Percentiles rank a stretch among this genome's conserved stretches.
Conservation (phyloP, 345 rosid species). For the Populus tremula region DNA sequence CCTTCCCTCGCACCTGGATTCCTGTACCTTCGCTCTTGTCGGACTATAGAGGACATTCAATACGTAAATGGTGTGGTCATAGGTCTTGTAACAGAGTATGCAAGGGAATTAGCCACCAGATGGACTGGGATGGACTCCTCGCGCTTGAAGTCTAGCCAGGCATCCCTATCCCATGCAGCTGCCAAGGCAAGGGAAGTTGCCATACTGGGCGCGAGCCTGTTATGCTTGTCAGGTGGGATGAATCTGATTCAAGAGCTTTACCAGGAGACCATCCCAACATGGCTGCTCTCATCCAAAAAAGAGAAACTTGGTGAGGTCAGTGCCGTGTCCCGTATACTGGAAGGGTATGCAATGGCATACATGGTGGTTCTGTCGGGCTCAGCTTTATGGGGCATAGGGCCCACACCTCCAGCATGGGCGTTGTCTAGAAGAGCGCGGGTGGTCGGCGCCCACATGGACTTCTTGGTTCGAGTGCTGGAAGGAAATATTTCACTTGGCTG, state of each 20-base stretch:
- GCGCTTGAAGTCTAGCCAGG: conserved; percentile 42
- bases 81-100: conserved; percentile 47
- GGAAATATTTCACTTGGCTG: conserved; percentile 52
- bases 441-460: conserved; percentile 48
- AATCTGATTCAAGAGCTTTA: conserved; percentile 45
- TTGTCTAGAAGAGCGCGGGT: conserved; percentile 24
- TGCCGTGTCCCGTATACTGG: conserved; percentile 31
- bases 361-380: conserved; percentile 41
- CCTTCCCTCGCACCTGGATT: conserved; percentile 51
- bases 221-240: conserved; percentile 47
- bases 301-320: conserved; percentile 30
- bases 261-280: conserved; percentile 51
- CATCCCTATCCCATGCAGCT: conserved; percentile 42
- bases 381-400: conserved; percentile 38
- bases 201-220: conserved; percentile 54
- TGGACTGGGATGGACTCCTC: conserved; percentile 24
- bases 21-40: conserved; percentile 55
- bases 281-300: conserved; percentile 45
- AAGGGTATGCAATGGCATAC: conserved; percentile 64
- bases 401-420: conserved; percentile 27
- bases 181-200: conserved; percentile 53
- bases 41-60: conserved; percentile 39
- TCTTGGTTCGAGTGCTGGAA: conserved; percentile 45
- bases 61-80: conserved; percentile 40
- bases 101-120: conserved; percentile 37